phyloP scores from a whole-genome alignment of 2,329 filamentous ascomycete species.

The Rosellinia necatrix region DNA sequence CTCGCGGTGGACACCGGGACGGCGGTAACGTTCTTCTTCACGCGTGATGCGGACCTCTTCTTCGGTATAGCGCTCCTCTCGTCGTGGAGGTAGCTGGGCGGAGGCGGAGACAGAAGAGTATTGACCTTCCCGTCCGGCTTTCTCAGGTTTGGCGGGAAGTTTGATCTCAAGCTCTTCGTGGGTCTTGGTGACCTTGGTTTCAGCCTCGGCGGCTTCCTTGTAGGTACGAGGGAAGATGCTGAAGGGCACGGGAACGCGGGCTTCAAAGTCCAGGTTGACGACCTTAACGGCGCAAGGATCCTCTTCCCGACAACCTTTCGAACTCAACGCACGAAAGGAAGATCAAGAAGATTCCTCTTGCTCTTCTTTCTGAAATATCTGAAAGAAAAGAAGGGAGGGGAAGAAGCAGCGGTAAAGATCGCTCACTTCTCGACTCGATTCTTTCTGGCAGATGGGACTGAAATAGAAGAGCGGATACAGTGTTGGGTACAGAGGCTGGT shows the following conservation, averaged over 20 bases:
- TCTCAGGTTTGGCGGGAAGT: conserved; percentile 65
- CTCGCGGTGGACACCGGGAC: conserved; percentile 67
- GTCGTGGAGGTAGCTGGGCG: conserved; percentile 66
- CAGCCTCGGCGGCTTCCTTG: conserved; percentile 63
- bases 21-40: conserved; percentile 76
- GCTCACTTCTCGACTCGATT: conserved; percentile 44
- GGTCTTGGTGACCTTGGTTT: conserved; percentile 64
- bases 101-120: conserved; percentile 73
- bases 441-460: conserved; percentile 39
- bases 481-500: conserved; percentile 36
- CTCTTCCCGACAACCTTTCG: conserved; percentile 52
- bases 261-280: conserved; percentile 99
- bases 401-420: conserved; percentile 42
- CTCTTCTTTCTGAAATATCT: conserved; percentile 58
- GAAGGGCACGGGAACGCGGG: conserved; percentile 98
- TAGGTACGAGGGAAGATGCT: conserved; percentile 99
- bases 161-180: conserved; percentile 91
- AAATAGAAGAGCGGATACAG: conserved; percentile 43
- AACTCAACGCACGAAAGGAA: conserved; percentile 60
- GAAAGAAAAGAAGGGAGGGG: conserved; percentile 47
- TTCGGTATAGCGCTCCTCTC: conserved; percentile 69
- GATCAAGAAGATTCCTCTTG: conserved; percentile 67
- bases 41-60: conserved; percentile 84
- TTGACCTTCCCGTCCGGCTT: conserved; percentile 98
- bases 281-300: conserved; percentile 62